Evolutionary conservation across 257 asterid genomes (phyloP).

Genomic region (Ilex asprella): DNA sequence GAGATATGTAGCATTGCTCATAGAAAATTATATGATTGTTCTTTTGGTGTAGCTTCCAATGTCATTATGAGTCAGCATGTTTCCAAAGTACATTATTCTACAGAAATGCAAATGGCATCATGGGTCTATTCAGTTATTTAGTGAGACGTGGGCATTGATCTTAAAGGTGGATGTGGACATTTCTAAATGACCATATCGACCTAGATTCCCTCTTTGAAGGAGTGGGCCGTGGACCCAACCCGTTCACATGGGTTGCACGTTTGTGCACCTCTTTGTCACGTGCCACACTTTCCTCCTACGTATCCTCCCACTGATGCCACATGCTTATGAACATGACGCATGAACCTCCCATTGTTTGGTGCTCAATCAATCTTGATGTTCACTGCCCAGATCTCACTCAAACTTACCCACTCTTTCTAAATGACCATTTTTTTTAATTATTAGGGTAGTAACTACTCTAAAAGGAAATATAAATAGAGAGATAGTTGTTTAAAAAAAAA

Average conservation of each 20-base stretch:
- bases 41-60: conserved; percentile 5
- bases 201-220: conserved; percentile 24
- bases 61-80: conserved; percentile 30
- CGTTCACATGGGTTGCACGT: conserved; percentile 65
- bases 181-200: conserved; percentile 8
- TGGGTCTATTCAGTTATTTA: conserved; percentile 12
- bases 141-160: conserved; percentile 22
- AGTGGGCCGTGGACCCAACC: conserved; percentile 53
- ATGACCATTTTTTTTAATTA: too few relatives aligned
- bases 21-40: conserved; percentile 1
- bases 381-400: too few relatives aligned
- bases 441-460: too few relatives aligned
- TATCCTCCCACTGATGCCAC: conserved; percentile 8
- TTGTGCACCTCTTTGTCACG: conserved; percentile 39
- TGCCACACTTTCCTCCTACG: conserved; percentile 25
- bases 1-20: too few relatives aligned
- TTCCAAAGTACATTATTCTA: conserved; percentile 6
- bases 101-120: background rate
- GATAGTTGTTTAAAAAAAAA: too few relatives aligned
- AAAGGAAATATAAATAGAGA: too few relatives aligned
- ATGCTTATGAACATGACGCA: too few relatives aligned
- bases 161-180: conserved; percentile 16
- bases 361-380: too few relatives aligned
- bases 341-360: too few relatives aligned
- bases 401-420: too few relatives aligned